Conservation (phyloP, 2,329 filamentous ascomycete species). For the Trichoderma oligosporum region DNA sequence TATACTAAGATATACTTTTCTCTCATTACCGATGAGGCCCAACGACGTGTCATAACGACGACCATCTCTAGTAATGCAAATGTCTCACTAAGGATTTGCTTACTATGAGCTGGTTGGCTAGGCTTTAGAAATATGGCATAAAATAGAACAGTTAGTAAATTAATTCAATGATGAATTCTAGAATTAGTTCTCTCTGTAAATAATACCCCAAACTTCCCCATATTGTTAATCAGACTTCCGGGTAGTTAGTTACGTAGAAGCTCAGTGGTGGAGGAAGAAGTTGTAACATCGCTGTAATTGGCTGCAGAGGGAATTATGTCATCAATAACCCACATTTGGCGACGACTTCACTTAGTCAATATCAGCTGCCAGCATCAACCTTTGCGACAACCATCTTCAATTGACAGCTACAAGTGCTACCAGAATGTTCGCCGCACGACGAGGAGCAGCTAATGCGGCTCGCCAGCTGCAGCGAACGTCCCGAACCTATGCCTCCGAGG, state of each 20-base stretch:
- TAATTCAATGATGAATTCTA: background rate
- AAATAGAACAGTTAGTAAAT: background rate
- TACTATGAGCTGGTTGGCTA: background rate
- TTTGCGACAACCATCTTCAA: slow-evolving; percentile 29
- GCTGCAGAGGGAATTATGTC: slow-evolving; percentile 10
- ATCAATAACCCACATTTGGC: slow-evolving; percentile 16
- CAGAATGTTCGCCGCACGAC: slow-evolving; percentile 44
- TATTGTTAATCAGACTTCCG: too few relatives aligned
- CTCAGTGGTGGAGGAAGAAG: background rate
- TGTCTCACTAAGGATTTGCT: background rate
- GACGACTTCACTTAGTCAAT: slow-evolving; percentile 25
- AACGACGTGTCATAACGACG: background rate
- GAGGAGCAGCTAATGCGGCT: slow-evolving; percentile 40
- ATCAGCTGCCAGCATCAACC: slow-evolving; percentile 13
- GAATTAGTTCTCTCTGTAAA: background rate
- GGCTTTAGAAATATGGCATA: background rate
- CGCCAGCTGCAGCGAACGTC: slow-evolving; percentile 38
- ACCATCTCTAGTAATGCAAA: background rate
- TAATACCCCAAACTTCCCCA: too few relatives aligned
- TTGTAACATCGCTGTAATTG: slow-evolving; percentile 3
- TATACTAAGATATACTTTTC: background rate
- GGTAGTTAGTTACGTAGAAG: background rate
- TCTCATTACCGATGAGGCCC: background rate
- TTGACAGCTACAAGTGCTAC: slow-evolving; percentile 31
- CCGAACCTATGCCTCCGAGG: slow-evolving; percentile 53